These are phyloP conservation scores for Trichoderma atrobrunneum DNA, from an alignment of 2,329 filamentous ascomycete species.

Conservation along the genomic window DNA sequence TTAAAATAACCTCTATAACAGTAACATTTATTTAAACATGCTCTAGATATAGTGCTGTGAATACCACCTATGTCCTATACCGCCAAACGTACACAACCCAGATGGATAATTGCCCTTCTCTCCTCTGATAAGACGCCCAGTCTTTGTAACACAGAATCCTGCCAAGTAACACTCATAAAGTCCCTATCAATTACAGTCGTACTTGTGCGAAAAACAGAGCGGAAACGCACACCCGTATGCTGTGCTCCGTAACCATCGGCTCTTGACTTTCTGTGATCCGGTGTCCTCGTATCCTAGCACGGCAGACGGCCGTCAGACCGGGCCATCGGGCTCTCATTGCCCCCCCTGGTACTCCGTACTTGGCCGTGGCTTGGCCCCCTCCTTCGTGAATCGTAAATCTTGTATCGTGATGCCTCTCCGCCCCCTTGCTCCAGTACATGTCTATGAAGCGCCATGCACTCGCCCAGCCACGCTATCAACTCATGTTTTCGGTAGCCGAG, in stretches of 20 bases:
- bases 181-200: neutral
- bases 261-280: neutral
- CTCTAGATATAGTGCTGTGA: neutral
- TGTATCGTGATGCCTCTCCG: neutral
- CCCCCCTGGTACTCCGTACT: neutral
- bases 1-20: neutral
- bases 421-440: neutral
- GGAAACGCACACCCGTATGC: neutral
- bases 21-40: neutral
- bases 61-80: neutral
- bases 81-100: neutral
- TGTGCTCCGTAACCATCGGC: neutral
- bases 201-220: neutral
- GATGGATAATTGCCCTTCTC: neutral
- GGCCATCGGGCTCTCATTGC: neutral
- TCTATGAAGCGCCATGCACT: neutral
- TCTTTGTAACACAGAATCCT: neutral
- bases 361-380: neutral
- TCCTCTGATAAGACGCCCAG: neutral
- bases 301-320: neutral
- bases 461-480: neutral
- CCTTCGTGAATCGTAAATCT: conserved; percentile 14
- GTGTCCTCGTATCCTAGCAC: neutral
- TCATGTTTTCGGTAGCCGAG: neutral
- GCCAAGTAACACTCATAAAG: neutral